Evolutionary conservation across 2,329 filamentous ascomycete species (phyloP).

Genomic region (Akanthomyces lecanii): DNA sequence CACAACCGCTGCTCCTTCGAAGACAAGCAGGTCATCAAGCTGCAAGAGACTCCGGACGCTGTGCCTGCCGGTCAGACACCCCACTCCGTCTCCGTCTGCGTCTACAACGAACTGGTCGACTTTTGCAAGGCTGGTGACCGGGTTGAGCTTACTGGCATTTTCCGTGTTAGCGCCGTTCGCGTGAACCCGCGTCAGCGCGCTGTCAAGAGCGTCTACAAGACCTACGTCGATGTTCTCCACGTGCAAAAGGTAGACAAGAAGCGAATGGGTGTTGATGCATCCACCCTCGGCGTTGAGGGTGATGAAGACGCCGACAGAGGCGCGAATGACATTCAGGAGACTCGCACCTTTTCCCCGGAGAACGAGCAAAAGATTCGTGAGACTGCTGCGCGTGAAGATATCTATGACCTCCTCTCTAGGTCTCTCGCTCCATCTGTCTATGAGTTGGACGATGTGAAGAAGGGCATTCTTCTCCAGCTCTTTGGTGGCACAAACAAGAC

Average conservation of each 20-base stretch:
- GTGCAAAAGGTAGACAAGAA: slow-evolving; percentile 96
- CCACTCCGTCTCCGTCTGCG: slow-evolving; percentile 92
- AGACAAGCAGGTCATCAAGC: slow-evolving; percentile 97
- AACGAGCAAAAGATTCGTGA: slow-evolving; percentile 85
- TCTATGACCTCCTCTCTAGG: slow-evolving; percentile 87
- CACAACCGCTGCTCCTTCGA: slow-evolving; percentile 94
- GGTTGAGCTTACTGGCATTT: slow-evolving; percentile 93
- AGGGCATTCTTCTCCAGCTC: slow-evolving; percentile 91
- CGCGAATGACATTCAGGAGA: slow-evolving; percentile 76
- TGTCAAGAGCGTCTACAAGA: slow-evolving; percentile 96
- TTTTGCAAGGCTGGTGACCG: slow-evolving; percentile 97
- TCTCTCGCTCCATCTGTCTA: slow-evolving; percentile 94
- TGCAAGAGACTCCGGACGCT: slow-evolving; percentile 94
- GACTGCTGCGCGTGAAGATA: slow-evolving; percentile 73
- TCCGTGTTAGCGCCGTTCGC: slow-evolving; percentile 88
- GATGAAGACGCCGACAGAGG: slow-evolving; percentile 61
- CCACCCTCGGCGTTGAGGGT: slow-evolving; percentile 78
- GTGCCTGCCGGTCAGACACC: slow-evolving; percentile 95
- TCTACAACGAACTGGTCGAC: slow-evolving; percentile 95
- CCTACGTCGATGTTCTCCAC: slow-evolving; percentile 91
- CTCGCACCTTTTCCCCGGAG: slow-evolving; percentile 75
- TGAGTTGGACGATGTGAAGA: slow-evolving; percentile 98
- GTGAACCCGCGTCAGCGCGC: slow-evolving; percentile 90
- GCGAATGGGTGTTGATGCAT: slow-evolving; percentile 84
- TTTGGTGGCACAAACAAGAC: slow-evolving; percentile 98